phyloP scores from a whole-genome alignment of 495 filamentous ascomycete species.

The Elasticomyces elasticus region DNA sequence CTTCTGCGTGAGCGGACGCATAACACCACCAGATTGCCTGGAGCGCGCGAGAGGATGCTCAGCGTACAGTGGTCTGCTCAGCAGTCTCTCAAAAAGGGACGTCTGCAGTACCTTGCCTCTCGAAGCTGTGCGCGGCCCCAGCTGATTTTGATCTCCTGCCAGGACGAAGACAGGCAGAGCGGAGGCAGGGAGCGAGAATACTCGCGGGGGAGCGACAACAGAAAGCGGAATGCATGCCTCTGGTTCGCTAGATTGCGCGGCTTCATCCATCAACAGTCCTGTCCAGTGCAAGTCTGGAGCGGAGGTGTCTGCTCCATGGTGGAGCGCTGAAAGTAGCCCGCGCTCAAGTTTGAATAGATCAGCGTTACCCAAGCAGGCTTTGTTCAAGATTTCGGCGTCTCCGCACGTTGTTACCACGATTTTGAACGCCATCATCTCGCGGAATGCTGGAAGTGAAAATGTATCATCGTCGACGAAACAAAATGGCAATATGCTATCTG shows the following conservation, averaged over 20 bases:
- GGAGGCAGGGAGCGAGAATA: conserved; percentile 13
- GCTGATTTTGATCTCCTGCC: conserved; percentile 48
- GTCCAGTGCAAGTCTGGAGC: conserved; percentile 39
- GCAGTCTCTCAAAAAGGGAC: conserved; percentile 45
- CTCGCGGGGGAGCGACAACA: conserved; percentile 40
- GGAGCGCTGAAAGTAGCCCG: conserved; percentile 24
- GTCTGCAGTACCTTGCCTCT: conserved; percentile 33
- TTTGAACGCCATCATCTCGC: conserved; percentile 40
- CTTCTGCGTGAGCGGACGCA: conserved; percentile 16
- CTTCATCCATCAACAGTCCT: conserved; percentile 48
- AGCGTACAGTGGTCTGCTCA: conserved; percentile 36
- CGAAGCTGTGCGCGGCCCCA: conserved; percentile 41
- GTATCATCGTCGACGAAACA: conserved; percentile 38
- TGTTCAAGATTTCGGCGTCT: conserved; percentile 41
- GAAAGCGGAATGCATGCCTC: conserved; percentile 41
- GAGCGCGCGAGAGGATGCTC: conserved; percentile 40
- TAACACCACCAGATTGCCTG: conserved; percentile 18
- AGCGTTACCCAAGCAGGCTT: conserved; percentile 41
- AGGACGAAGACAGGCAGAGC: conserved; percentile 40
- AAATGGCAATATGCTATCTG: conserved; percentile 37
- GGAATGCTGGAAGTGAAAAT: conserved; percentile 42
- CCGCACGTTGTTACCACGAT: conserved; percentile 44
- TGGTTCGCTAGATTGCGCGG: conserved; percentile 48
- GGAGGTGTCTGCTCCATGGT: conserved; percentile 18
- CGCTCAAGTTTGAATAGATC: conserved; percentile 32